phyloP scores from a whole-genome alignment of 768 basidiomycete species.

The Mycena leptocephala region DNA sequence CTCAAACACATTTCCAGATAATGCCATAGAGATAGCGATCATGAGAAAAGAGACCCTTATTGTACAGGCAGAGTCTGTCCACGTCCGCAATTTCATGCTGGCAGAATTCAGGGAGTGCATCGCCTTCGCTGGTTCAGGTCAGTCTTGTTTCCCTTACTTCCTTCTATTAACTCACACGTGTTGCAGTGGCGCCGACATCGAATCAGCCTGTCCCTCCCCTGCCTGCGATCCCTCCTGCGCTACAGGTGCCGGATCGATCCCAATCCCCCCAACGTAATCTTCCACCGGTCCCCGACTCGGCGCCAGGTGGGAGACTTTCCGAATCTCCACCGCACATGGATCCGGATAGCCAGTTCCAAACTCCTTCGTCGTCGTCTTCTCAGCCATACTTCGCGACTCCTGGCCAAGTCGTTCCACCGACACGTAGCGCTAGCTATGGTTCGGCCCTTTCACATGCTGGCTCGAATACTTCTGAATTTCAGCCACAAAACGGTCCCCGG shows the following conservation, averaged over 20 bases:
- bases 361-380: slow-evolving; percentile 42
- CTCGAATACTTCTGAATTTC: slow-evolving; percentile 41
- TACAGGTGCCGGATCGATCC: slow-evolving; percentile 7
- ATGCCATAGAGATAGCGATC: slow-evolving; percentile 82
- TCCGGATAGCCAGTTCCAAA: slow-evolving; percentile 30
- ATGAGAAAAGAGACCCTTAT: slow-evolving; percentile 91
- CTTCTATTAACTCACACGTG: slow-evolving; percentile 7
- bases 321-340: slow-evolving; percentile 22
- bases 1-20: slow-evolving; percentile 63
- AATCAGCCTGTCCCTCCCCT: slow-evolving; percentile 82
- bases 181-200: slow-evolving; percentile 68
- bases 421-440: slow-evolving; percentile 54
- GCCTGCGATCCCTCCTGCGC: slow-evolving; percentile 53
- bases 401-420: slow-evolving; percentile 54
- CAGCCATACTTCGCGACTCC: slow-evolving; percentile 57
- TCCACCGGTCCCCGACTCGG: slow-evolving; percentile 12
- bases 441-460: slow-evolving; percentile 43
- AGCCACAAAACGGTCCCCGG: slow-evolving; percentile 38
- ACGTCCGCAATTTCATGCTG: slow-evolving; percentile 75
- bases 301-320: slow-evolving; percentile 9
- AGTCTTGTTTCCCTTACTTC: slow-evolving; percentile 49
- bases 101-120: slow-evolving; percentile 88
- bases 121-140: slow-evolving; percentile 83
- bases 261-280: slow-evolving; percentile 16
- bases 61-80: slow-evolving; percentile 73